A percentile compares a stretch with the other conserved stretches of the same genome.
These are phyloP conservation scores for Chloranthus sessilifolius DNA, from an alignment of 164 flowering plant species.

Conservation along the genomic window DNA sequence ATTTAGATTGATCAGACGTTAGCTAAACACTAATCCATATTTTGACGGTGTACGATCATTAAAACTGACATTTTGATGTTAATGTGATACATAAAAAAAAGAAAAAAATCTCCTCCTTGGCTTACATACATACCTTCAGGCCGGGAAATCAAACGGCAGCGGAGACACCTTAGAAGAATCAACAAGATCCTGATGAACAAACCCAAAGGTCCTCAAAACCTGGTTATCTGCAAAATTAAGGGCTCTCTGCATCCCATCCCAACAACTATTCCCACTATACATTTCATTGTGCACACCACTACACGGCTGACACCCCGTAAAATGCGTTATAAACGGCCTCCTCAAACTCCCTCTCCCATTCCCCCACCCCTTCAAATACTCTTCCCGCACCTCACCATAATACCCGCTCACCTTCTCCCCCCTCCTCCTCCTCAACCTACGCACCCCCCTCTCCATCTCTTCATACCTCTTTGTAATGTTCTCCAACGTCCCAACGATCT, in stretches of 20 bases:
- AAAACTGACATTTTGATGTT: too few relatives aligned
- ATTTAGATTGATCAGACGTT: too few relatives aligned
- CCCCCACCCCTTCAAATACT: constrained; percentile 40
- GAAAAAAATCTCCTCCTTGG: too few relatives aligned
- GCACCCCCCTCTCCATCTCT: constrained; percentile 40
- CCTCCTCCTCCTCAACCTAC: constrained; percentile 48
- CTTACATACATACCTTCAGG: too few relatives aligned
- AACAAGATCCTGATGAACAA: constrained; percentile 35
- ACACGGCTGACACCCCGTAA: constrained; percentile 96
- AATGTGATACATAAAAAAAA: too few relatives aligned
- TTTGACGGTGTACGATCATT: too few relatives aligned
- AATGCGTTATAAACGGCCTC: constrained; percentile 86
- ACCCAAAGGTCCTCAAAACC: constrained; percentile 71
- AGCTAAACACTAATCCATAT: too few relatives aligned
- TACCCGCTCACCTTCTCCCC: constrained; percentile 65
- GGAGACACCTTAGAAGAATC: constrained; percentile 38
- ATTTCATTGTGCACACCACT: constrained; percentile 75
- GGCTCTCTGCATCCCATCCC: constrained; percentile 64
- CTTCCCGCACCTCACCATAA: constrained; percentile 45
- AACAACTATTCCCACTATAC: constrained; percentile 60
- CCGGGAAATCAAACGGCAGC: constrained; percentile 48
- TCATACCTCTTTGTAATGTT: constrained; percentile 37
- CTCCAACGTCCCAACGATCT: constrained; percentile 41
- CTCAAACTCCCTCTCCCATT: constrained; percentile 41
- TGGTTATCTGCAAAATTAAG: constrained; percentile 91